A percentile compares a stretch with the other conserved stretches of the same genome.
Evolutionary conservation across 2,329 filamentous ascomycete genomes (phyloP).

Genomic region (Pseudopithomyces chartarum): DNA sequence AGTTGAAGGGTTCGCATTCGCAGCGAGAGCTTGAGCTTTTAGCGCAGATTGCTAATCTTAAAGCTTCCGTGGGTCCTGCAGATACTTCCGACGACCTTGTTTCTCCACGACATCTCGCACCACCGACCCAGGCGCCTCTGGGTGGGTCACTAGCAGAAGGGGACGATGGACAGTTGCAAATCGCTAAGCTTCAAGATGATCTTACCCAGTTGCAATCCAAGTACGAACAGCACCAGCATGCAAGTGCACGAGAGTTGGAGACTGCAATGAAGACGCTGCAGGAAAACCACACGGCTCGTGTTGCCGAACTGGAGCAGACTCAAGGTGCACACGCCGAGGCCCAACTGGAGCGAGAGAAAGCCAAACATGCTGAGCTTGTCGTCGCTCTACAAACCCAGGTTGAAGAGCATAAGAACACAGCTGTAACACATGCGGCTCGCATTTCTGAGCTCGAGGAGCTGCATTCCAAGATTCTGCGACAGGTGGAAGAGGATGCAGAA

Average conservation of each 20-base stretch:
- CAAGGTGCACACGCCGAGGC: constrained; percentile 32
- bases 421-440: constrained; percentile 69
- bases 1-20: constrained; percentile 74
- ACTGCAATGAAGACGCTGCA: constrained; percentile 53
- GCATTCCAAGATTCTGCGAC: constrained; percentile 67
- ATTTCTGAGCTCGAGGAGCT: constrained; percentile 76
- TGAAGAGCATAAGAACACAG: constrained; percentile 77
- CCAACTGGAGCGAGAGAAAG: constrained; percentile 47
- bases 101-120: constrained; percentile 20
- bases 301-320: constrained; percentile 37
- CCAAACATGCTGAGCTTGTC: constrained; percentile 57
- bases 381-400: constrained; percentile 72
- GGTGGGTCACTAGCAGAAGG: constrained; percentile 26
- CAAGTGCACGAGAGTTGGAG: constrained; percentile 76
- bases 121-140: constrained; percentile 9
- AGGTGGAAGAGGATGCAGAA: constrained; percentile 70
- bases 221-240: constrained; percentile 77
- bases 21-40: constrained; percentile 75
- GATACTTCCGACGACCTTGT: constrained; percentile 22
- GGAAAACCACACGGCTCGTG: constrained; percentile 33
- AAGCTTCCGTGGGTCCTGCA: constrained; percentile 53
- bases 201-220: constrained; percentile 76
- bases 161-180: constrained; percentile 54
- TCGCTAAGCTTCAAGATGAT: constrained; percentile 72
- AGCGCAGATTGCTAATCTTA: constrained; percentile 72